These are phyloP conservation scores for Fomes fomentarius DNA, from an alignment of 1,284 basidiomycete genomes.

Conservation along the genomic window DNA sequence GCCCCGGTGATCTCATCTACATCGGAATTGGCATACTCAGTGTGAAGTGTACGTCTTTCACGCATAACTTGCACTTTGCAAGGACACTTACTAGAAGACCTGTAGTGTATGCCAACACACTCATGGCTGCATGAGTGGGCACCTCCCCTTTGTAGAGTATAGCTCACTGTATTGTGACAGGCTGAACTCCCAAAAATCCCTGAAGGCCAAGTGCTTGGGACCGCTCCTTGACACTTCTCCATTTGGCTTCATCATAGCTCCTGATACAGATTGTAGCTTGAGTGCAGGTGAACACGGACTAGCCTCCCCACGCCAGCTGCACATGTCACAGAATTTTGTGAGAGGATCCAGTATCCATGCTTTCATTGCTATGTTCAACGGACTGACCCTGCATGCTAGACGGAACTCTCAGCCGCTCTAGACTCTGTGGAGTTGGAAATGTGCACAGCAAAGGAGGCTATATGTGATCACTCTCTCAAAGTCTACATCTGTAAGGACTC, in stretches of 20 bases:
- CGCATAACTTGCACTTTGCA: not conserved
- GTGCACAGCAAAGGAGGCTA: no score
- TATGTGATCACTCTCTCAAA: no score
- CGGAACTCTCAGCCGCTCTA: no score
- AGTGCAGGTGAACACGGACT: no score
- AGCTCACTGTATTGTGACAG: not conserved
- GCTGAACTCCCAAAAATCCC: not conserved
- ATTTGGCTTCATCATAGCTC: not conserved
- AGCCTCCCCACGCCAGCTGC: no score
- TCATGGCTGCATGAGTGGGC: not conserved
- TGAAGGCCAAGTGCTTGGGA: not conserved
- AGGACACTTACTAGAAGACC: not conserved
- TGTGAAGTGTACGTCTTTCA: not conserved
- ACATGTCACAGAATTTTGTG: no score
- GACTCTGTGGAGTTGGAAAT: no score
- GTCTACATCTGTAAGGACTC: no score
- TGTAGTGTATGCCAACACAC: conserved; percentile 2
- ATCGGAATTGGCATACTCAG: not conserved
- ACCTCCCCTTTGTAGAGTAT: not conserved
- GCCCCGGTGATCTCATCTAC: conserved; percentile 5
- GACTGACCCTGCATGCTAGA: no score
- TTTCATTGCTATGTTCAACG: no score
- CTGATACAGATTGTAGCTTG: no score
- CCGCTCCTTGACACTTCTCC: not conserved
- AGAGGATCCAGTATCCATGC: no score